Evolutionary conservation across 495 filamentous ascomycete species (phyloP), one percentile per base, ranked within the genome.

Genomic region (Penicillium canariense): DNA sequence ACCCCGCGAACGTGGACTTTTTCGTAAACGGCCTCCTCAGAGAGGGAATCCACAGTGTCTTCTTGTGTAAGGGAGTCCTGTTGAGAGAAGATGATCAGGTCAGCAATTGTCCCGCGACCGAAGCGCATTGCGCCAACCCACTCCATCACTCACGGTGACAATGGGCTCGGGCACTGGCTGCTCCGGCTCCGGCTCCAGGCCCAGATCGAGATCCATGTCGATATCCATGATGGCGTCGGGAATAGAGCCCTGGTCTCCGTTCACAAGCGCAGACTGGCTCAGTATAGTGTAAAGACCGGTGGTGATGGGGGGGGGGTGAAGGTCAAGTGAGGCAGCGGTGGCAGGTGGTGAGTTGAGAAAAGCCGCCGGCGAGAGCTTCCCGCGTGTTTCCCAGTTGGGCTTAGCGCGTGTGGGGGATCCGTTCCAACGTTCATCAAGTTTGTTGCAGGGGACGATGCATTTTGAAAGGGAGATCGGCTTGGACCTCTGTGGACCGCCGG

Each of bases 1-100:
- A 97, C 79, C 12, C 94, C 94, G 54, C 82, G 79, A 30, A 98
- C 70, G 67, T 96, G 85, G 38, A 98, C 76, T 67, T 96, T 96
- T 56, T 78, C 74, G 52, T 65, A 70, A 11, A 68, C 55, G 15
- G 68, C 65, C 36, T 78, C 74, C 18, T 64, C 67, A 2, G 59
- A 52, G 22, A 64, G 56, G 3, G 62, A 60, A 34, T 76, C 68
- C n/a, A 63, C 28, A 10, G 48, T 27, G 25, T 38, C 59, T 17
- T 70, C 69, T 28, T 56, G 56, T 0, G 58, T 32, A 11, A 56
- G 27, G 15, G 62, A 27, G 45, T 75, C 65, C 67, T 75, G 34
- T 17, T 18, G 2, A 22, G 23, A 54, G 10, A 15, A 25, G 9
- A 46, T 15, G 6, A 25, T 36, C 0, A 43, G 36, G 17, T 48